Base-by-base conservation (phyloP, 306 rosid genomes). In the Gastrolobium bilobum region DNA sequence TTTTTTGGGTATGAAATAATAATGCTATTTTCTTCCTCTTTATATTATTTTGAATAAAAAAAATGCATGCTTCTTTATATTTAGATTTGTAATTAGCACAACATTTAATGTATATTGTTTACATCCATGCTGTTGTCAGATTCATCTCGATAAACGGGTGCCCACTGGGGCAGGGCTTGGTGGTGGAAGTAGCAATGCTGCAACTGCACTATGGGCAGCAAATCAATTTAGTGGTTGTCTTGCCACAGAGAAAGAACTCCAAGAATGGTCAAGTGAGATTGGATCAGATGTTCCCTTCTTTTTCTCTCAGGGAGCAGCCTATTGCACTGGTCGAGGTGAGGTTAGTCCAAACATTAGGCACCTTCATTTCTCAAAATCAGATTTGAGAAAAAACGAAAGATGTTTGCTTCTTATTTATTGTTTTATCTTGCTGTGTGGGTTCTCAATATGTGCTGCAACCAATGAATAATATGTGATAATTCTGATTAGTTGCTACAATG, bases 91-190 rank as follows among this genome's bases (percentile, higher is more conserved):
- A 33, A 13, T 35, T 68, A 5, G 63, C 15, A 6, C 9, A 33
- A 58, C 60, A 73, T 60, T 57, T 42, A 64, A 58, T 52, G 40
- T 77, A 50, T 69, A 10, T 34, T n/a, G 30, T 38, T 62, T 59
- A 4, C 52, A n/a, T 71, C 58, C 53, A 44, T 60, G 46, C 10
- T 81, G 14, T 72, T 69, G 73, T 71, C 93, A 95, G 99, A 92
- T 95, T 87, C 99, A 95, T 89, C 90, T 95, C 69, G 96, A 92
- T 76, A 95, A 95, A 66, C 89, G 80, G 71, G 99, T 95, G 73
- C 99, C 99, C 3, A 92, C 96, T 20, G 99, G 99, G 69, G 99
- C 99, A 3, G 99, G 99, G 81, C 98, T 95, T 72, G 99, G 99
- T 62, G 99, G 99, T 72, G 99, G 98, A 84, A 95, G 99, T 82